Conservation (phyloP, 768 basidiomycete species). For the Calocybe cyanea region DNA sequence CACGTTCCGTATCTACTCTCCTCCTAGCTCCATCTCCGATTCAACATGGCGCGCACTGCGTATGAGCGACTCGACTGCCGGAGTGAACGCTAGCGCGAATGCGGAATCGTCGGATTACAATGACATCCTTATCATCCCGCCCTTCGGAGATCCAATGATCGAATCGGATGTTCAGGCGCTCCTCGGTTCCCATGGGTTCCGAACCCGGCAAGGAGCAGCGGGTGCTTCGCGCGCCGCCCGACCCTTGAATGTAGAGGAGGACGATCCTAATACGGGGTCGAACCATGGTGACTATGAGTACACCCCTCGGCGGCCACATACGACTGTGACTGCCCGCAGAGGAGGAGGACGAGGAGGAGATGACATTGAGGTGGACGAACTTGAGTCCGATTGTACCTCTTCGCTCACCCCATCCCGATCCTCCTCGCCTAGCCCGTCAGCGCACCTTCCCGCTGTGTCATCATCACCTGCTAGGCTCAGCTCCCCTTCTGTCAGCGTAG, state of each 20-base stretch:
- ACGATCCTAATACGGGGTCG: constrained; percentile 27
- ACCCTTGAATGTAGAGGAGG: constrained; percentile 17
- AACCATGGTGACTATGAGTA: constrained; percentile 28
- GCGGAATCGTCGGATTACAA: constrained; percentile 34
- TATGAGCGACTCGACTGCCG: constrained; percentile 15
- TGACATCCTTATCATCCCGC: constrained; percentile 52
- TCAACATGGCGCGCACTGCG: constrained; percentile 41
- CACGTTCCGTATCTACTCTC: constrained; percentile 52
- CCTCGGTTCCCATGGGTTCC: constrained; percentile 45
- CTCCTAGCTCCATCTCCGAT: constrained; percentile 39
- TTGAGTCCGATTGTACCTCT: constrained; percentile 52
- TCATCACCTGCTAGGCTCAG: constrained; percentile 9
- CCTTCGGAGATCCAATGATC: constrained; percentile 48
- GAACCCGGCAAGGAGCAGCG: constrained; percentile 24
- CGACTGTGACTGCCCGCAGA: background rate
- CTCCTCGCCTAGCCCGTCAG: constrained; percentile 42
- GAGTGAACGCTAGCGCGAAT: background rate
- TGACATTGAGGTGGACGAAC: constrained; percentile 47
- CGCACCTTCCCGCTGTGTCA: constrained; percentile 14
- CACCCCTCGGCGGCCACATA: constrained; percentile 11
- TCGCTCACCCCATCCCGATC: constrained; percentile 30
- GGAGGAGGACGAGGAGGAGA: constrained; percentile 18
- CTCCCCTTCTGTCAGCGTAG: constrained; percentile 5
- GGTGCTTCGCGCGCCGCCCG: background rate
- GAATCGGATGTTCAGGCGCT: constrained; percentile 58